Evolutionary conservation across 257 asterid genomes (phyloP), one percentile per base, ranked within the genome.

Genomic region (Parsonsia alboflavescens): DNA sequence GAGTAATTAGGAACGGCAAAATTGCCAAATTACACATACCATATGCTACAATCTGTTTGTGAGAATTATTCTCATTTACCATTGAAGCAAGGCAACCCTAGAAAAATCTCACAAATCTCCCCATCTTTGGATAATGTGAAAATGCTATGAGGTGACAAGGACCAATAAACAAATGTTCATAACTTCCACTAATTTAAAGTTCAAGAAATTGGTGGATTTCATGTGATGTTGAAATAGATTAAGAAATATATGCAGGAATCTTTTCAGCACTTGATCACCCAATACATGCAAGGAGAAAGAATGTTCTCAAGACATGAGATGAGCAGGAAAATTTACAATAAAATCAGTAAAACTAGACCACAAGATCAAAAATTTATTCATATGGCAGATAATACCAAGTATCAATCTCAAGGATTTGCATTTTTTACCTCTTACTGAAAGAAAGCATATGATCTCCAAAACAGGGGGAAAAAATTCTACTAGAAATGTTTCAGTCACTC

Each of bases 401-500:
- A 39, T 39, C 50, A 39, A 39, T 15, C 0, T 12, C 0, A 11
- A 28, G 66, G 21, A 59, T 26, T 12, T 10, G 26, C 41, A 33
- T 59, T 59, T 59, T 28, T 49, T 19, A 36, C 70, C 1, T 2
- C 50, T 36, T 65, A 0, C 10, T 19, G 5, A 62, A 74, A 79
- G 70, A 66, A 76, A 75, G 45, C 73, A 82, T 68, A 80, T 67
- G 62, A 63, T 70, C 57, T 54, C 65, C 59, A 36, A 63, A 39
- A 53, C 4, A 58, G 46, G 42, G 33, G 12, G 48, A 21, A 22
- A 19, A 26, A 68, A 68, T 39, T 33, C 59, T 54, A 68, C 19
- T 71, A 44, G 42, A 28, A 10, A 22, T 48, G 15, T 16, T 41
- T 26, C 57, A n/a, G 21, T 39, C 2, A 85, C 99, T 70, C 91